A percentile compares a stretch with the other conserved stretches of the same genome.
Evolutionary conservation across 2,329 filamentous ascomycete species (phyloP).

Genomic region (Penicillium expansum): DNA sequence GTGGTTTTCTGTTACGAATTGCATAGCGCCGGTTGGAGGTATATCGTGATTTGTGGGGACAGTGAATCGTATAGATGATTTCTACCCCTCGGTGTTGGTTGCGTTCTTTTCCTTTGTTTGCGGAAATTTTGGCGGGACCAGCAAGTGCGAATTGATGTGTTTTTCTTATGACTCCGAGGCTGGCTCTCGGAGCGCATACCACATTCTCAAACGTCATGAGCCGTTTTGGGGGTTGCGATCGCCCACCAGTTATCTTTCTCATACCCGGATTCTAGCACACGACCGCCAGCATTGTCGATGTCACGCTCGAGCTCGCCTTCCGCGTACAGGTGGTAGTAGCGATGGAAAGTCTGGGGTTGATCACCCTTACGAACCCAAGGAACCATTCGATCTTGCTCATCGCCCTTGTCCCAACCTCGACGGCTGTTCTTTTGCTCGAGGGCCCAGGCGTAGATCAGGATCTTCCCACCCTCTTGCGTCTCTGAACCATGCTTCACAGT

Average conservation of each 20-base stretch:
- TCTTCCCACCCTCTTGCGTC: slow-evolving; percentile 54
- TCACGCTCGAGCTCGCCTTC: slow-evolving; percentile 84
- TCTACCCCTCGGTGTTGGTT: slow-evolving; percentile 15
- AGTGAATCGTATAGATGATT: slow-evolving; percentile 30
- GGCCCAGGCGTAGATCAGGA: slow-evolving; percentile 90
- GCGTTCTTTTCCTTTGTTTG: slow-evolving; percentile 14
- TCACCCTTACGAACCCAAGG: slow-evolving; percentile 75
- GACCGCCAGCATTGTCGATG: slow-evolving; percentile 69
- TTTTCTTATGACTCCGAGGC: slow-evolving; percentile 23
- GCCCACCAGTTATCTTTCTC: slow-evolving; percentile 99
- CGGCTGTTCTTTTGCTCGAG: slow-evolving; percentile 85
- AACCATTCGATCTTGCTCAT: slow-evolving; percentile 88
- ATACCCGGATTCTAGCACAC: slow-evolving; percentile 76
- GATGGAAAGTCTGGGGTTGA: slow-evolving; percentile 63
- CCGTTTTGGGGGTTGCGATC: slow-evolving; percentile 51
- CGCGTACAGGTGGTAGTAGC: slow-evolving; percentile 92
- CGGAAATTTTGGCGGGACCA: slow-evolving; percentile 6
- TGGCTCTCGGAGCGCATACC: slow-evolving; percentile 29
- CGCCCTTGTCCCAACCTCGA: slow-evolving; percentile 80
- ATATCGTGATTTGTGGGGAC: slow-evolving; percentile 33
- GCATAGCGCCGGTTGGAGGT: slow-evolving; percentile 41
- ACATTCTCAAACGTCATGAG: slow-evolving; percentile 12
- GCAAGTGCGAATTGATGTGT: slow-evolving; percentile 6
- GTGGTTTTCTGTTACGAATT: slow-evolving; percentile 35
- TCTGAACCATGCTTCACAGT: slow-evolving; percentile 51